Conservation (phyloP, 129 eudicot genomes). For the Saussurea involucrata region DNA sequence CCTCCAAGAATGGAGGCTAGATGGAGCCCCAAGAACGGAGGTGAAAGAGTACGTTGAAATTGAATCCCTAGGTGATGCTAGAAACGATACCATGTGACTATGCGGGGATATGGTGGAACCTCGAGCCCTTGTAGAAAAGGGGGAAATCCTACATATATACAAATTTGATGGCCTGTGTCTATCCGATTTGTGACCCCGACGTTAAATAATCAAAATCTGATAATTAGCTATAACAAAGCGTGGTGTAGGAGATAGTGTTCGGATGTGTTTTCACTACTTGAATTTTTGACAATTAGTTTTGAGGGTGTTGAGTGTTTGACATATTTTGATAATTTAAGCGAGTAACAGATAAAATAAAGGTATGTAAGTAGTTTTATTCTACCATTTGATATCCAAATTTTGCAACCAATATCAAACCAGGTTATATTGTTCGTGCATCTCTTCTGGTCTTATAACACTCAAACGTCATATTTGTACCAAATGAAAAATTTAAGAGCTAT, state of each 20-base stretch:
- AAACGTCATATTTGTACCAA: too few species aligned
- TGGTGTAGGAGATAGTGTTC: neutral
- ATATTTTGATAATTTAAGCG: neutral
- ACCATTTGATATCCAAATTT: neutral
- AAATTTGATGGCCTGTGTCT: neutral
- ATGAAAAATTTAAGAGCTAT: too few species aligned
- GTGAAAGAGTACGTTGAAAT: neutral
- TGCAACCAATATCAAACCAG: too few species aligned
- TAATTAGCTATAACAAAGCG: neutral
- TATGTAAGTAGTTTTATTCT: neutral
- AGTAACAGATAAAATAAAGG: too few species aligned
- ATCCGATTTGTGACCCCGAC: neutral
- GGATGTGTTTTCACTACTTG: neutral
- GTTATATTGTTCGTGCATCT: neutral
- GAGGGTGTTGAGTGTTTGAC: neutral
- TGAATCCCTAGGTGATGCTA: neutral
- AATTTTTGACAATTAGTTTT: neutral
- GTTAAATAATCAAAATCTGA: neutral
- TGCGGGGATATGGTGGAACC: neutral
- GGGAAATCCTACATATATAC: too few species aligned
- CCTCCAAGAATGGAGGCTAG: neutral
- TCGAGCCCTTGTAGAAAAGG: neutral
- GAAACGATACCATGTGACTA: neutral
- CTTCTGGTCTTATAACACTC: too few species aligned
- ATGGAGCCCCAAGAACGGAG: neutral